Evolutionary conservation across 768 basidiomycete species (phyloP).

Genomic region (Naganishia friedmannii): DNA sequence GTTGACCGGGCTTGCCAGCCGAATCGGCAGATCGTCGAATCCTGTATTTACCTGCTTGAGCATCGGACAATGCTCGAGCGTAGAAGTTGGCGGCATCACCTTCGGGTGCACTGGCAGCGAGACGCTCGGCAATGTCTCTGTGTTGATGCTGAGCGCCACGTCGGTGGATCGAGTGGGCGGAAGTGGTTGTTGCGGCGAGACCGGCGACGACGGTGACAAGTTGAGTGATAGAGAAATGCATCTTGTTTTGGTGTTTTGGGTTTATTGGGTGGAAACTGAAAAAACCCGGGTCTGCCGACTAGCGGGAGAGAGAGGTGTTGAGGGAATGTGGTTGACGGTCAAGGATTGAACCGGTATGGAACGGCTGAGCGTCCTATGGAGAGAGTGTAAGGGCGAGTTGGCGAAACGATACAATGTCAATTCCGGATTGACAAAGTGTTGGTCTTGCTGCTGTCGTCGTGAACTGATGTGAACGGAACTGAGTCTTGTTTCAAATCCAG

Average conservation of each 20-base stretch:
- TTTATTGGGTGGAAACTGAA: neutral
- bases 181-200: constrained; percentile 3
- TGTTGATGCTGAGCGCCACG: constrained; percentile 21
- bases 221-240: constrained; percentile 17
- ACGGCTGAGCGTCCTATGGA: neutral
- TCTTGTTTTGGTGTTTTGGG: constrained; percentile 5
- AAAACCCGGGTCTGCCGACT: constrained; percentile 5
- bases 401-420: constrained; percentile 5
- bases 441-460: constrained; percentile 4
- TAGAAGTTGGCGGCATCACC: constrained; percentile 18
- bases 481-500: neutral
- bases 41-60: constrained; percentile 10
- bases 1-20: constrained; percentile 20
- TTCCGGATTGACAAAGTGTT: constrained; percentile 15
- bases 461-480: neutral
- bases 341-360: neutral
- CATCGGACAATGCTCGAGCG: constrained; percentile 15
- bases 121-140: constrained; percentile 7
- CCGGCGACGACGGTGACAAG: constrained; percentile 19
- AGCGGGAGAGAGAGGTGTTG: constrained; percentile 10
- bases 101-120: neutral
- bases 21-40: constrained; percentile 21
- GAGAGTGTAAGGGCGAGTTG: neutral
- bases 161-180: constrained; percentile 24
- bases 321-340: neutral